Evolutionary conservation across 164 flowering plant species (phyloP), one percentile per base, ranked within the genome.

Genomic region (Liriodendron chinense): DNA sequence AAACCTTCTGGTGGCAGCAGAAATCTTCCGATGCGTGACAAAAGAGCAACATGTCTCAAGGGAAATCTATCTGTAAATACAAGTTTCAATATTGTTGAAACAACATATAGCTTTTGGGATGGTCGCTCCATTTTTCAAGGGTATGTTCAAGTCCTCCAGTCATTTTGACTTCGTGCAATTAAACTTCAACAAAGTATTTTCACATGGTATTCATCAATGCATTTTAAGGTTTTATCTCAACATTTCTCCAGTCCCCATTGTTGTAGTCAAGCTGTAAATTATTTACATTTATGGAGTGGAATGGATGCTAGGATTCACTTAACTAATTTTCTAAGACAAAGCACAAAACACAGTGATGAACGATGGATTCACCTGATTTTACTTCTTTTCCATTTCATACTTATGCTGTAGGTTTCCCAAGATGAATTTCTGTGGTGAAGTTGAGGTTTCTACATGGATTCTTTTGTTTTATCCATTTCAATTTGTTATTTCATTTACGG

Each of bases 91-190:
- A 76, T 81, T 77, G 74, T 78, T 69, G 75, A 78, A 66, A 80
- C 62, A 65, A 71, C 56, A 69, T 47, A 63, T 66, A 75, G 59
- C 53, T 48, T 69, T 76, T 71, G 72, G 78, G 79, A 77, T 49
- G 47, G 65, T 77, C 78, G 81, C 74, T 75, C 81, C 80, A 71
- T 89, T 84, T 82, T 87, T 78, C 83, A 82, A 78, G 86, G 96
- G 98, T 91, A 87, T 63, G 64, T 47, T 43, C 10, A 25, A 26
- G 47, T 77, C 20, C 68, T 47, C 71, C 25, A 7, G 13, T 50
- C 57, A 4, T 75, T 6, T 72, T 53, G 47, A 16, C 43, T 53
- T 68, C 59, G 8, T 28, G 34, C 14, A n/a, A 22, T 72, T 69
- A 26, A 48, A 16, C 67, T 67, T 13, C 25, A 7, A 25, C 3